Percentiles rank a stretch among this genome's conserved stretches.
These are phyloP conservation scores for Phaffomyces opuntiae DNA, from an alignment of 805 yeast genomes.

Conservation along the genomic window DNA sequence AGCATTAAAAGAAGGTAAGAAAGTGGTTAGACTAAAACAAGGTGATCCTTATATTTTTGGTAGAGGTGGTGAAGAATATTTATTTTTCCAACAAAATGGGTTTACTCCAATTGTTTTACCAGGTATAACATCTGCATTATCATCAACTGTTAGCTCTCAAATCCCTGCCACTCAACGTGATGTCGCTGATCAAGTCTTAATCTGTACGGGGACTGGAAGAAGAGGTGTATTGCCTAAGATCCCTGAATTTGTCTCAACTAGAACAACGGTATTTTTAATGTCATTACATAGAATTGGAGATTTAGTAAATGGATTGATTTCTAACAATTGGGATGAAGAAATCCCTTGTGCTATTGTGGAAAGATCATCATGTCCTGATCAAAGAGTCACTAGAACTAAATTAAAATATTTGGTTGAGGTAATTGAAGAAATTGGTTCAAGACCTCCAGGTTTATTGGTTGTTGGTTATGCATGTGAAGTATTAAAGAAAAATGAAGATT, in stretches of 20 bases:
- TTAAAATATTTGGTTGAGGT: slow-evolving; percentile 64
- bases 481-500: slow-evolving; percentile 11
- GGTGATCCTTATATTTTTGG: slow-evolving; percentile 97
- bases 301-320: slow-evolving; percentile 45
- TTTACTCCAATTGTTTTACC: slow-evolving; percentile 70
- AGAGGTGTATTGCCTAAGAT: slow-evolving; percentile 73
- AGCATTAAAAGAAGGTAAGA: slow-evolving; percentile 56
- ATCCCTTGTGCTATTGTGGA: slow-evolving; percentile 84
- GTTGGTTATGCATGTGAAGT: slow-evolving; percentile 75
- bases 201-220: slow-evolving; percentile 93
- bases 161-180: slow-evolving; percentile 92
- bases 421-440: slow-evolving; percentile 67
- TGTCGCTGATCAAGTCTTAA: slow-evolving; percentile 84
- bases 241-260: slow-evolving; percentile 62
- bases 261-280: slow-evolving; percentile 89
- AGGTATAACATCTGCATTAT: slow-evolving; percentile 84
- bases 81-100: slow-evolving; percentile 63
- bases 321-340: slow-evolving; percentile 56
- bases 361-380: slow-evolving; percentile 91
- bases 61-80: slow-evolving; percentile 89
- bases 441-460: slow-evolving; percentile 89
- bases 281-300: slow-evolving; percentile 64
- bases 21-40: slow-evolving; percentile 85
- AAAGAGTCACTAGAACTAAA: slow-evolving; percentile 72
- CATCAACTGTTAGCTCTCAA: slow-evolving; percentile 75